These are phyloP conservation scores for Wickerhamomyces sp. DNA, from an alignment of 1,139 yeast species.

Conservation along the genomic window DNA sequence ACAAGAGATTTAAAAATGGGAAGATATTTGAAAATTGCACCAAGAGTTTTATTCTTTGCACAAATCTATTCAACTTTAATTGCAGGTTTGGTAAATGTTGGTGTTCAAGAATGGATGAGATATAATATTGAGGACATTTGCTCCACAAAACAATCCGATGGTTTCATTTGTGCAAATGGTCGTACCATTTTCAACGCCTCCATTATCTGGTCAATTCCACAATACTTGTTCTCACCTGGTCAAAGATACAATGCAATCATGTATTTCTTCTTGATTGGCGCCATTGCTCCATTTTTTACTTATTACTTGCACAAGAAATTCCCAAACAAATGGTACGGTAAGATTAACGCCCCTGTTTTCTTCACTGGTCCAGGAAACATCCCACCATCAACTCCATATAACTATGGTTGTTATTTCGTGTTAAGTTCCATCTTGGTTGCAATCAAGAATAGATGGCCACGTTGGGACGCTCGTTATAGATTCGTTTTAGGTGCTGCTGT, in stretches of 20 bases:
- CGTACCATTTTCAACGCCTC: constrained; percentile 40
- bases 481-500: constrained; percentile 45
- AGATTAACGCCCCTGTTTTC: constrained; percentile 33
- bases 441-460: constrained; percentile 25
- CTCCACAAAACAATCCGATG: constrained; percentile 31
- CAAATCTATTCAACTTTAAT: constrained; percentile 41
- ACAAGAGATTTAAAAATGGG: constrained; percentile 53
- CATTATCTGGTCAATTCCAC: constrained; percentile 48
- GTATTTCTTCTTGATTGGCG: constrained; percentile 35
- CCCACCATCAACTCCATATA: constrained; percentile 43
- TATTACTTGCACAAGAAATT: constrained; percentile 26
- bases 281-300: constrained; percentile 28
- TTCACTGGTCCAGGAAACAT: constrained; percentile 37
- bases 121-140: constrained; percentile 37
- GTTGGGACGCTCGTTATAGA: constrained; percentile 40
- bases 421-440: constrained; percentile 34
- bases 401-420: constrained; percentile 42
- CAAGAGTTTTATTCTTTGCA: constrained; percentile 39
- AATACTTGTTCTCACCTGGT: constrained; percentile 37
- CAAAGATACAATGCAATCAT: constrained; percentile 34
- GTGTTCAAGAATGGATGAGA: constrained; percentile 30
- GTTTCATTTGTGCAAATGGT: constrained; percentile 35
- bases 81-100: constrained; percentile 35
- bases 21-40: constrained; percentile 48
- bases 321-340: constrained; percentile 32